Percentiles rank a stretch among this genome's conserved stretches.
phyloP scores from a whole-genome alignment of 768 basidiomycete species.

The Boletus subparvulus region DNA sequence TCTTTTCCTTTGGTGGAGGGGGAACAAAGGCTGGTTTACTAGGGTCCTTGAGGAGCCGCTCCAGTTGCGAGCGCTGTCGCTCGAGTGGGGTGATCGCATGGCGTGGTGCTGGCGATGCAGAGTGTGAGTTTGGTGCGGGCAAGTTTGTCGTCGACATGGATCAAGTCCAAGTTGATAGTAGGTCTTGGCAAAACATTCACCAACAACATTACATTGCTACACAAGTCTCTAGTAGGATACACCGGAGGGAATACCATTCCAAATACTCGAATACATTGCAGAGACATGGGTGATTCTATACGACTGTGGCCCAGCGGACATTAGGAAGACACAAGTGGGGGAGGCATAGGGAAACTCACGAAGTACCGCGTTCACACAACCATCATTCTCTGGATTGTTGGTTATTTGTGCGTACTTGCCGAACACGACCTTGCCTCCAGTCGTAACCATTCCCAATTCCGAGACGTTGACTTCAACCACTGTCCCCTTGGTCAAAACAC shows the following conservation, averaged over 20 bases:
- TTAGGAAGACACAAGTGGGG: background rate
- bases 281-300: conserved; percentile 13
- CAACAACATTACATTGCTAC: conserved; percentile 20
- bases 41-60: conserved; percentile 88
- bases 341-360: conserved; percentile 49
- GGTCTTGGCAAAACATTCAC: conserved; percentile 16
- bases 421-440: conserved; percentile 92
- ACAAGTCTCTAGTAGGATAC: conserved; percentile 14
- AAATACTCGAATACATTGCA: background rate
- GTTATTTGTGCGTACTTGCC: conserved; percentile 94
- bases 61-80: conserved; percentile 65
- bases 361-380: conserved; percentile 93
- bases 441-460: conserved; percentile 95
- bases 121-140: conserved; percentile 29
- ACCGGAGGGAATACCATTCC: background rate
- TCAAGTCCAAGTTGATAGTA: conserved; percentile 1
- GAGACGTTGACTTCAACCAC: conserved; percentile 99
- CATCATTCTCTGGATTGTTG: conserved; percentile 95
- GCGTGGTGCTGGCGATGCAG: conserved; percentile 35
- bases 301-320: conserved; percentile 18
- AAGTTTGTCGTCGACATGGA: conserved; percentile 33
- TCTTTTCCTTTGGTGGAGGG: conserved; percentile 77
- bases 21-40: conserved; percentile 79
- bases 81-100: conserved; percentile 55
- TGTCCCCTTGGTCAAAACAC: conserved; percentile 97